Percentiles rank a stretch among this genome's conserved stretches.
Evolutionary conservation across 2,329 filamentous ascomycete genomes (phyloP).

Genomic region (Colletotrichum higginsianum): DNA sequence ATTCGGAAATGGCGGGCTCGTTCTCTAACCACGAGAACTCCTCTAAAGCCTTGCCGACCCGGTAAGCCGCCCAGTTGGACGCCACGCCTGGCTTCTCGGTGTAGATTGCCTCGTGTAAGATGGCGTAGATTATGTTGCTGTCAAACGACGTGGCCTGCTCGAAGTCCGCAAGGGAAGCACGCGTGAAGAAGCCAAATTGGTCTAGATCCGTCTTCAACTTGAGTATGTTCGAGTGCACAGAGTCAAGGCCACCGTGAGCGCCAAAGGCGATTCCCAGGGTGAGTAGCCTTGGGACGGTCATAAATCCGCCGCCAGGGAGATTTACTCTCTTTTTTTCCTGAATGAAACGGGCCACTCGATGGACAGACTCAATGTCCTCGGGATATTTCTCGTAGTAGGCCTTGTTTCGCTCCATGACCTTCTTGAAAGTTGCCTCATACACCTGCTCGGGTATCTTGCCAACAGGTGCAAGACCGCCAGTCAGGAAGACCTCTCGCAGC

Average conservation of each 20-base stretch:
- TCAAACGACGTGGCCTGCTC: constrained; percentile 81
- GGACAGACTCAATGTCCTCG: constrained; percentile 80
- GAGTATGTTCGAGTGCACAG: constrained; percentile 81
- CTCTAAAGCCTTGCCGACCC: constrained; percentile 67
- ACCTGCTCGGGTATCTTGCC: constrained; percentile 80
- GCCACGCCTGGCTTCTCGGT: constrained; percentile 75
- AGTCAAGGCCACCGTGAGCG: constrained; percentile 82
- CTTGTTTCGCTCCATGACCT: constrained; percentile 79
- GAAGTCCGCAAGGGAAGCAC: constrained; percentile 77
- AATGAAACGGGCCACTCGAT: constrained; percentile 76
- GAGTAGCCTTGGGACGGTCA: constrained; percentile 83
- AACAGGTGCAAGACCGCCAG: constrained; percentile 86
- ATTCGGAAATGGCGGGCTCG: constrained; percentile 46
- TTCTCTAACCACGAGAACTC: constrained; percentile 67
- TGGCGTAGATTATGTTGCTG: constrained; percentile 83
- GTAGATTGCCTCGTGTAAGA: constrained; percentile 92
- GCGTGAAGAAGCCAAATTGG: constrained; percentile 81
- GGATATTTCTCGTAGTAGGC: constrained; percentile 90
- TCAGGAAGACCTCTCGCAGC: constrained; percentile 85
- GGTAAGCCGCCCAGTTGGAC: constrained; percentile 82
- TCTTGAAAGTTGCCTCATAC: constrained; percentile 80
- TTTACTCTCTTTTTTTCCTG: constrained; percentile 66
- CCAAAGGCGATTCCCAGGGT: constrained; percentile 86
- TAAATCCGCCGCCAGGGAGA: constrained; percentile 79
- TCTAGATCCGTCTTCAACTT: constrained; percentile 81